phyloP scores from a whole-genome alignment of 805 yeast genomes.

The Myxozyma monticola region DNA sequence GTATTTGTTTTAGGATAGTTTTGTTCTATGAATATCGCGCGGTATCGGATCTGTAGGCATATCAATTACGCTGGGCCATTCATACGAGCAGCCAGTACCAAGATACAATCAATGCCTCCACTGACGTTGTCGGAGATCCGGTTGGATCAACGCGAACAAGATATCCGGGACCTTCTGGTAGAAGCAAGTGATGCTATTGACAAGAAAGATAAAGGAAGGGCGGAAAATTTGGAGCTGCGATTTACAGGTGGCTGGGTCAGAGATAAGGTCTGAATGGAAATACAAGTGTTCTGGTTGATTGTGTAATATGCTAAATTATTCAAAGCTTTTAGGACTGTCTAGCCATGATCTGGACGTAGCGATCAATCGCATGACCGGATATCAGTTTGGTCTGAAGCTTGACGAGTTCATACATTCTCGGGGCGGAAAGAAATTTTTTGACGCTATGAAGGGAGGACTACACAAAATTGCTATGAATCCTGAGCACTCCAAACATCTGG shows the following conservation, averaged over 20 bases:
- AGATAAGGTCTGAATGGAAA: slow-evolving; percentile 55
- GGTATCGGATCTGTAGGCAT: too few relatives aligned
- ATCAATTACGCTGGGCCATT: too few relatives aligned
- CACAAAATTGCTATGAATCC: slow-evolving; percentile 57
- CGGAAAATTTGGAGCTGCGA: slow-evolving; percentile 53
- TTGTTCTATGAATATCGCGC: too few relatives aligned
- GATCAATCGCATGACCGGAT: slow-evolving; percentile 80
- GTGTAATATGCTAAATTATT: neutral
- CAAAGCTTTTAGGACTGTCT: slow-evolving; percentile 65
- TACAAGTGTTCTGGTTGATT: neutral
- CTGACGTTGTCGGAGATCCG: neutral
- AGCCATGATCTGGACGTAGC: slow-evolving; percentile 93
- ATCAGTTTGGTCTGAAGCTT: slow-evolving; percentile 72
- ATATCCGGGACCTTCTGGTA: slow-evolving; percentile 37
- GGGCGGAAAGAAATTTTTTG: neutral
- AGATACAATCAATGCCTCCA: too few relatives aligned
- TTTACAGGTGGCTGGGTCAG: slow-evolving; percentile 99
- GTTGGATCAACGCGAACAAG: slow-evolving; percentile 33
- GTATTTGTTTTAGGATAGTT: too few relatives aligned
- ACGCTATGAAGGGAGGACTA: slow-evolving; percentile 22
- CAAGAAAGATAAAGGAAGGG: slow-evolving; percentile 26
- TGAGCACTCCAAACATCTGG: slow-evolving; percentile 92
- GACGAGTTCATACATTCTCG: slow-evolving; percentile 47
- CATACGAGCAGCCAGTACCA: too few relatives aligned
- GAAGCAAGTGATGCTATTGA: slow-evolving; percentile 33